Base-by-base conservation (phyloP, 768 basidiomycete genomes). In the Hirschioporus abietinus region DNA sequence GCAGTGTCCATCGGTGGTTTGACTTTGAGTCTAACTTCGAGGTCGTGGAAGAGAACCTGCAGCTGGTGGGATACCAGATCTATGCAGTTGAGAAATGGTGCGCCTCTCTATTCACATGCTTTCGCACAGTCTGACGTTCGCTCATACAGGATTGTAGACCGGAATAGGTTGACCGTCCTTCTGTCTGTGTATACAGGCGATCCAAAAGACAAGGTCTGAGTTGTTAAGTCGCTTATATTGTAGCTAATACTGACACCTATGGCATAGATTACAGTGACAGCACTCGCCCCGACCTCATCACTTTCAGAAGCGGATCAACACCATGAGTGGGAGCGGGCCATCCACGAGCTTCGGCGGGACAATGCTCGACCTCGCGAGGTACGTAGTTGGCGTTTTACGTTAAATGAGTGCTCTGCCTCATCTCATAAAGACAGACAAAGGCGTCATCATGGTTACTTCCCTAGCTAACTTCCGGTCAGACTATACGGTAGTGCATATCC, bases 71-170 rank as follows among this genome's bases (percentile, higher is more conserved):
- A 0, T 92, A 88, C 76, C 92, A 93, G 77, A 81, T 94, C 66
- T 95, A 93, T 73, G 92, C 91, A 0, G 93, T 95, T 9, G 90
- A 94, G 80, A 90, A 90, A 75, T 94, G 92, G 91, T 87, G 35
- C 25, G 68, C 9, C n/a, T 63, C n/a, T 17, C 34, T 7, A 60
- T 23, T 30, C n/a, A 57, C 57, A 17, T 12, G 6, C 58, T 63
- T 18, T 34, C 59, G 15, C 17, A 3, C 18, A 61, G 17, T 6
- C 12, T 61, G 18, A 23, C 30, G 24, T 63, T 58, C 42, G 36
- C 26, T 57, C 42, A 42, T 35, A 52, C 64, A 89, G 88, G 90
- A 82, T 93, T 66, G 86, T 90, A 8, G 86, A 89, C 64, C 83
- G 89, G 66, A 82, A 82, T 69, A 81, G 86, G 18, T 82, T 84